Evolutionary conservation across 2,329 filamentous ascomycete species (phyloP), one percentile per base, ranked within the genome.

Genomic region (Calonectria hongkongensis): DNA sequence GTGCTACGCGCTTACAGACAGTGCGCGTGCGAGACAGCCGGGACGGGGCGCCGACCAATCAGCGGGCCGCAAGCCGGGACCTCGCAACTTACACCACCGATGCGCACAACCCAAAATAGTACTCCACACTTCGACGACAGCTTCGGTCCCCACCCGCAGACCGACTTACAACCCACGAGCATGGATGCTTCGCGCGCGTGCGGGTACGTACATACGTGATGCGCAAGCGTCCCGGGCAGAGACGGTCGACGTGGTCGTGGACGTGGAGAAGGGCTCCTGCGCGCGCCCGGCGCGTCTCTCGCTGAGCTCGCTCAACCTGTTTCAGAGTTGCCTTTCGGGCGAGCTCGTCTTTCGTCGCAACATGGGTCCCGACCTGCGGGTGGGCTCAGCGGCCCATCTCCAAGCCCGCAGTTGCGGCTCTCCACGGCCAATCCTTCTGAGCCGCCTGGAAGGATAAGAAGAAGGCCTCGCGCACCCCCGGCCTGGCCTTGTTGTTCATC

Each of bases 401-500:
- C 45, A 64, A 69, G 66, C 66, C 66, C 47, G 21, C 62, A 56
- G 15, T 65, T 66, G 65, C 56, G 72, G 68, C 63, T 70, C 72
- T 70, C 70, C 78, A 75, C 77, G 70, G 69, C 76, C 78, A 79
- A 78, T 76, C 77, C 76, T 73, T 79, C 48, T 28, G 47, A 58
- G 54, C 64, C 70, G 67, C 30, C 70, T 45, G 18, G 13, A 21
- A 69, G 70, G 76, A 79, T 79, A 79, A 79, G 78, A 79, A 79
- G 78, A 78, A 73, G 78, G 78, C 78, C 78, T 79, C 78, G 63
- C 72, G 68, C 68, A 43, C 66, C 78, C 78, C 79, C 75, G 78
- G 77, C 78, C 78, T 73, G 67, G 66, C 69, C 51, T 65, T 73
- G 48, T 50, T 70, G 30, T 71, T 75, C 75, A 74, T 79, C 74